A percentile compares a stretch with the other conserved stretches of the same genome.
phyloP scores from a whole-genome alignment of 768 basidiomycete species.

The Suillus brevipes region DNA sequence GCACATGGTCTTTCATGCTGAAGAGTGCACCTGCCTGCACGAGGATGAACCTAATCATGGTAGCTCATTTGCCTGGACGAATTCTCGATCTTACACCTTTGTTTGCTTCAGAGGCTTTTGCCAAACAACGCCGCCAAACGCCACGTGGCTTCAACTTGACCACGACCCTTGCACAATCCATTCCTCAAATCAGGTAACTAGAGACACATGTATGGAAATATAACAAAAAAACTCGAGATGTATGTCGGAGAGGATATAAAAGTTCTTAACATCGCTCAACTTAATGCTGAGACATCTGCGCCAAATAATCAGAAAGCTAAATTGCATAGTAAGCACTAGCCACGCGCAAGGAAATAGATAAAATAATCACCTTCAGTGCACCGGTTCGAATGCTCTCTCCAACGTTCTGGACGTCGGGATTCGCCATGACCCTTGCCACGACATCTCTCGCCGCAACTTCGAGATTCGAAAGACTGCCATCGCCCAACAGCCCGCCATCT shows the following conservation, averaged over 20 bases:
- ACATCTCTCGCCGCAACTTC: conserved; percentile 75
- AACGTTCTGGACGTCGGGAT: conserved; percentile 85
- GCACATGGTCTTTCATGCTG: background rate
- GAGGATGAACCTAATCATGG: conserved; percentile 96
- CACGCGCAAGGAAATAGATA: background rate
- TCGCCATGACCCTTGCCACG: conserved; percentile 69
- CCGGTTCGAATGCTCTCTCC: conserved; percentile 77
- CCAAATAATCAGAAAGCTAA: conserved; percentile 66
- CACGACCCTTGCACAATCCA: background rate
- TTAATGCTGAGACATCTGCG: conserved; percentile 60
- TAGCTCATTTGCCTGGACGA: conserved; percentile 15
- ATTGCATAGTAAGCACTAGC: conserved; percentile 2
- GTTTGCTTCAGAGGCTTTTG: conserved; percentile 14
- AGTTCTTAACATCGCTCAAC: background rate
- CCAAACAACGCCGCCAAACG: conserved; percentile 12
- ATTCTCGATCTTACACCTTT: conserved; percentile 2
- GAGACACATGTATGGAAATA: background rate
- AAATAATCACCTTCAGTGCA: conserved; percentile 70
- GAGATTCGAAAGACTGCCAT: conserved; percentile 52
- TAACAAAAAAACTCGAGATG: background rate
- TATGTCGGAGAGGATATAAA: background rate
- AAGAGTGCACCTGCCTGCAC: conserved; percentile 67
- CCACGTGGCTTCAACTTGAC: conserved; percentile 2
- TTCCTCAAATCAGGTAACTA: background rate
- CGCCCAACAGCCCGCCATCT: conserved; percentile 56